Conservation (phyloP, 495 filamentous ascomycete genomes). For the Lepraria neglecta region DNA sequence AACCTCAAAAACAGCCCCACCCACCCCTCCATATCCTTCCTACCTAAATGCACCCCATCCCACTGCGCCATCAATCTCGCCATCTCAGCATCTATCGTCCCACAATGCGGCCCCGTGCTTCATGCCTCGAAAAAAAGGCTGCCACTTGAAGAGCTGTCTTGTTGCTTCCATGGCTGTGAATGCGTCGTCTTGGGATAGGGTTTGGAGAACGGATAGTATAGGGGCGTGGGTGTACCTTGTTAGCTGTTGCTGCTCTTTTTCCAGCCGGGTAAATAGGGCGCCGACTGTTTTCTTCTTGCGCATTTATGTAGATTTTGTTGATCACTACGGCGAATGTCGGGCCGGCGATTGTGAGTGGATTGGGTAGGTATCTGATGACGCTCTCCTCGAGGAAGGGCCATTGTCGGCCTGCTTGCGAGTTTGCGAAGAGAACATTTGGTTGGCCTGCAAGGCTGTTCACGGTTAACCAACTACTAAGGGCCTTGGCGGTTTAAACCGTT, state of each 20-base stretch:
- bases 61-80: background rate
- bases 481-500: too few relatives aligned
- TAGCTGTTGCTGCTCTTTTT: background rate
- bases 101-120: conserved; percentile 11
- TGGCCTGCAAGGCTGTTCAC: too few relatives aligned
- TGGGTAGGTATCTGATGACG: conserved; percentile 23
- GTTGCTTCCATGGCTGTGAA: background rate
- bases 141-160: conserved; percentile 14
- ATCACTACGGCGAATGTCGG: conserved; percentile 25
- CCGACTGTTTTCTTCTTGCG: background rate
- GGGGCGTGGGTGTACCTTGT: conserved; percentile 10
- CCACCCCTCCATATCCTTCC: background rate
- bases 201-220: background rate
- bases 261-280: background rate
- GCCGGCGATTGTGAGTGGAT: conserved; percentile 27
- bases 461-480: too few relatives aligned
- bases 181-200: background rate
- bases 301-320: conserved; percentile 21
- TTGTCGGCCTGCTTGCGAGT: conserved; percentile 20
- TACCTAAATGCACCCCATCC: background rate
- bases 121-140: background rate
- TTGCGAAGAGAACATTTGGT: conserved; percentile 26
- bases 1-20: background rate
- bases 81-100: background rate
- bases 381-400: conserved; percentile 30